Base-by-base conservation (phyloP, 2,329 filamentous ascomycete genomes). In the Trichophyton simii region DNA sequence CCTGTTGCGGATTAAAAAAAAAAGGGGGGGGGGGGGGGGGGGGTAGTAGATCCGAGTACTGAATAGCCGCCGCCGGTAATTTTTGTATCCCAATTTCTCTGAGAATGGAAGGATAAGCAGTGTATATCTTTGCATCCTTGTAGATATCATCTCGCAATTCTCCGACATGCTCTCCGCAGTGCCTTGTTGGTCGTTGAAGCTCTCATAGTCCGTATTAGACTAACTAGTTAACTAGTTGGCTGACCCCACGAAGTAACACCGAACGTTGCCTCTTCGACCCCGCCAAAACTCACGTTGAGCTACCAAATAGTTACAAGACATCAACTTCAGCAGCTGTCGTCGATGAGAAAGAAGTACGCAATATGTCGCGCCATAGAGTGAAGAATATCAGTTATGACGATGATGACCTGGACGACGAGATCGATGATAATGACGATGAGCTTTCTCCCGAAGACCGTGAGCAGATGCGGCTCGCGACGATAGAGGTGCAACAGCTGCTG, bases 401-500 rank as follows among this genome's bases (percentile, higher is more conserved):
- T 15, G 75, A 76, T 28, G 74, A 74, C 25, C 69, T 72, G 36
- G 71, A 74, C 9, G 73, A 77, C 38, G 74, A 73, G 38, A 75
- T 75, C 20, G 72, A 73, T 18, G 72, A 72, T 20, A 62, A 67
- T 50, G 63, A 66, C 15, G 64, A 66, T 38, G 68, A 68, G n/a
- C 67, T 72, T 7, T 75, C 76, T 42, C 72, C 73, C 7, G 75
- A 77, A 66, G 76, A 78, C 63, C 71, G 74, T 70, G 79, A 80
- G 65, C 77, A 82, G 64, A 82, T 95, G 81, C 80, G 81, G 44
- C 73, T 82, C 44, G 87, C 85, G 58, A 89, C 86, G 0, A 77
- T 80, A 44, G 80, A 86, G 65, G 87, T 95, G 41, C 81, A 83
- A 62, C 78, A 79, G 64, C 80, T 81, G 7, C 78, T 96, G n/a